phyloP scores from a whole-genome alignment of 1,284 basidiomycete genomes.

The Cutaneotrichosporon sp. region DNA sequence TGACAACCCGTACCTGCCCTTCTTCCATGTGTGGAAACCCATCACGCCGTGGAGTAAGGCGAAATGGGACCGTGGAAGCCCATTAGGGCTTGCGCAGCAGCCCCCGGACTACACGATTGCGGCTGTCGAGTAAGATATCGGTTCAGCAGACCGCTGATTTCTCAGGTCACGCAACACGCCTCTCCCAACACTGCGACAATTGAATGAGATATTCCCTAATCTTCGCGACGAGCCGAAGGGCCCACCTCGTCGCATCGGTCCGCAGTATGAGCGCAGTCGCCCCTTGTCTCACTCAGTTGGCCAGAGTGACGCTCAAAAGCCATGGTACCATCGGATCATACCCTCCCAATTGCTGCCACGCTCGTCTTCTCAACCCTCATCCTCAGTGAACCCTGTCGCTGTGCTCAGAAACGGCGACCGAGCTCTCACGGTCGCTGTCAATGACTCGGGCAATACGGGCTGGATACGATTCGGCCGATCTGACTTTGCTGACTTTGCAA shows the following conservation, averaged over 20 bases:
- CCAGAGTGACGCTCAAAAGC: background rate
- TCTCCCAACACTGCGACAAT: slow-evolving; percentile 37
- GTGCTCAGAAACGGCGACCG: slow-evolving; percentile 79
- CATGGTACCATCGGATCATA: background rate
- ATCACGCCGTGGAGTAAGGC: slow-evolving; percentile 58
- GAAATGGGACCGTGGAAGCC: slow-evolving; percentile 43
- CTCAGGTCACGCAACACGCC: slow-evolving; percentile 38
- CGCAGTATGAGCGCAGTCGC: slow-evolving; percentile 26
- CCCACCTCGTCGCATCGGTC: slow-evolving; percentile 40
- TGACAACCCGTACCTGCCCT: slow-evolving; percentile 67
- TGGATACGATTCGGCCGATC: slow-evolving; percentile 85
- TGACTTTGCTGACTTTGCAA: slow-evolving; percentile 74
- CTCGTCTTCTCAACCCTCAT: too few species aligned
- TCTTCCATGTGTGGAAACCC: slow-evolving; percentile 92
- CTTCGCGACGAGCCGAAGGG: slow-evolving; percentile 37
- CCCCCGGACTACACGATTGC: slow-evolving; percentile 82
- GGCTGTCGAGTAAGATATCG: slow-evolving; percentile 65
- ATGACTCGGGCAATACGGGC: slow-evolving; percentile 81
- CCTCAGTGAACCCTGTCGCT: slow-evolving; percentile 60
- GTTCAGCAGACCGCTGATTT: background rate
- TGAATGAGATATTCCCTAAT: slow-evolving; percentile 37
- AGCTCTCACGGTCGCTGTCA: slow-evolving; percentile 77
- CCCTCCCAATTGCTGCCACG: background rate
- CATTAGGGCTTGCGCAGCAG: slow-evolving; percentile 52
- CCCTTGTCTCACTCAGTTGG: slow-evolving; percentile 4